These are phyloP conservation scores for Boletus semigastroideus DNA, from an alignment of 1,284 basidiomycete genomes.

Conservation along the genomic window DNA sequence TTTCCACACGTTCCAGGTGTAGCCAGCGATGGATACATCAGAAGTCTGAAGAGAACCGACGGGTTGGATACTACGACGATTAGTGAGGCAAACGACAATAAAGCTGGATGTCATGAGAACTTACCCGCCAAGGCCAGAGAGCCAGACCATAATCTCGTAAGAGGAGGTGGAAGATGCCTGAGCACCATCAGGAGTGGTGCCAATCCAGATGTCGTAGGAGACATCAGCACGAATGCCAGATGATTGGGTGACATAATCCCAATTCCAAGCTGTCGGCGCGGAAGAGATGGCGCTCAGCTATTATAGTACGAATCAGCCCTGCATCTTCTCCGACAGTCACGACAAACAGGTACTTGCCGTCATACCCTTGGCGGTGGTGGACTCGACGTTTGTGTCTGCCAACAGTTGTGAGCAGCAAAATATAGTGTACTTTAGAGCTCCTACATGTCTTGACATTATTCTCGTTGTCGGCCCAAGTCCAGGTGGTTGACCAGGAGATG, in stretches of 20 bases:
- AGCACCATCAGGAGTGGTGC: constrained; percentile 40
- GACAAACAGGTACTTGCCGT: constrained; percentile 4
- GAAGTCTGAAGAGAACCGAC: constrained; percentile 50
- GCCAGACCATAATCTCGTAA: constrained; percentile 65
- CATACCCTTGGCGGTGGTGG: constrained; percentile 21
- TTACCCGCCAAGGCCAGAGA: constrained; percentile 58
- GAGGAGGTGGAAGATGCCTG: constrained; percentile 50
- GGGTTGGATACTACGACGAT: constrained; percentile 41
- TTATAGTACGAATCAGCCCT: not conserved
- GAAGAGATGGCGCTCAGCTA: constrained; percentile 43
- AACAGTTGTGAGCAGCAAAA: not conserved
- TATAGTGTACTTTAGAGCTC: not conserved
- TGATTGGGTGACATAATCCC: constrained; percentile 44
- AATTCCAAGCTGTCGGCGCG: constrained; percentile 52
- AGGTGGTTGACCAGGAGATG: constrained; percentile 55
- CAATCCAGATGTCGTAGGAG: constrained; percentile 61
- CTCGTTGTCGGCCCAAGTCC: constrained; percentile 51
- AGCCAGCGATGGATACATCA: constrained; percentile 45
- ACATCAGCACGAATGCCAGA: constrained; percentile 57
- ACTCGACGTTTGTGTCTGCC: constrained; percentile 22
- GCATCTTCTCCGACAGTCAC: not conserved
- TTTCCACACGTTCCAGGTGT: constrained; percentile 58
- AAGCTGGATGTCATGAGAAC: not conserved
- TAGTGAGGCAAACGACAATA: not conserved
- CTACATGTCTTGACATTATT: constrained; percentile 55